phyloP scores from a whole-genome alignment of 495 filamentous ascomycete species.

The Pyrenopolyporus hunteri region DNA sequence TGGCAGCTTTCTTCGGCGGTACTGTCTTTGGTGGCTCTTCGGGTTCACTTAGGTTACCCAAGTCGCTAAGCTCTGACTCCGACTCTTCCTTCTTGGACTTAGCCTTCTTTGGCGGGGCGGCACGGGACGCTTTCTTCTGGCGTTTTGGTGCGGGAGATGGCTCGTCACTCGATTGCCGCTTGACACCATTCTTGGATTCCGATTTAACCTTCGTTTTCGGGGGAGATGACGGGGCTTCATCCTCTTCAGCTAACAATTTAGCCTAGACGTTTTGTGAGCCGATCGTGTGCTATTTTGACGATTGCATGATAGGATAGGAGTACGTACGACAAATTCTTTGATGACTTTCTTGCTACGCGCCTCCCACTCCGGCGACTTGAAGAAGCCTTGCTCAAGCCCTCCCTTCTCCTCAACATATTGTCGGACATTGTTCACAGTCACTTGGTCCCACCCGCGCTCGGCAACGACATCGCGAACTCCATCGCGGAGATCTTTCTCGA shows the following conservation, averaged over 20 bases:
- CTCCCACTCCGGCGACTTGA: slow-evolving; percentile 77
- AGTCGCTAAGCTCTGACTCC: slow-evolving; percentile 36
- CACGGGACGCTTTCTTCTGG: slow-evolving; percentile 39
- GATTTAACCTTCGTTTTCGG: slow-evolving; percentile 18
- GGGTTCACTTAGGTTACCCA: slow-evolving; percentile 37
- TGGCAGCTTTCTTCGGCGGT: slow-evolving; percentile 21
- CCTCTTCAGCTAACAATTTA: slow-evolving; percentile 25
- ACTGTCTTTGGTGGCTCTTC: slow-evolving; percentile 38
- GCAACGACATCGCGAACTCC: slow-evolving; percentile 65
- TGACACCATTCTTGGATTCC: slow-evolving; percentile 40
- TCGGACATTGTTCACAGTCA: slow-evolving; percentile 80
- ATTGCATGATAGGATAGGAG: slow-evolving; percentile 1
- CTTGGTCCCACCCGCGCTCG: slow-evolving; percentile 58
- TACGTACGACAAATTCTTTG: slow-evolving; percentile 69
- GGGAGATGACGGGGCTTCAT: slow-evolving; percentile 20
- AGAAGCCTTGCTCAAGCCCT: slow-evolving; percentile 69
- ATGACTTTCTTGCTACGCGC: slow-evolving; percentile 77
- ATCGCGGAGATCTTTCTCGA: slow-evolving; percentile 64
- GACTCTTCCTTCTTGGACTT: slow-evolving; percentile 44
- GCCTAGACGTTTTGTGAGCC: slow-evolving; percentile 33
- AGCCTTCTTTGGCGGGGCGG: slow-evolving; percentile 20
- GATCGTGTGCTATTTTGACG: too few relatives aligned
- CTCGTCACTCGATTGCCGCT: slow-evolving; percentile 42
- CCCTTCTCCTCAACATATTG: slow-evolving; percentile 68
- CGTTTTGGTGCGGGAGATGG: slow-evolving; percentile 39